Base-by-base conservation (phyloP, 2,329 filamentous ascomycete genomes). In the Epichloe brachyelytri region DNA sequence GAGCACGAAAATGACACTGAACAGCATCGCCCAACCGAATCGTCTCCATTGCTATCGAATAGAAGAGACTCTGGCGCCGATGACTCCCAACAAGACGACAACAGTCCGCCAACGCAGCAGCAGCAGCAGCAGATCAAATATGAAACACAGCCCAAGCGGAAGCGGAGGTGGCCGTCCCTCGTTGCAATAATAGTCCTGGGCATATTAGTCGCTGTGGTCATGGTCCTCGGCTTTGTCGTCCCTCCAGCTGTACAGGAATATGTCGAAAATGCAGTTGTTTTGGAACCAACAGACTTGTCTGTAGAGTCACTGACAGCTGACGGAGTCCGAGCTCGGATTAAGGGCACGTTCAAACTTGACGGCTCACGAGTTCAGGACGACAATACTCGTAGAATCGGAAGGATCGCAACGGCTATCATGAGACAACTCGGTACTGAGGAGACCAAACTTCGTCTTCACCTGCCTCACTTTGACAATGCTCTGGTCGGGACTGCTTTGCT, bases 221-320 rank as follows among this genome's bases (percentile, higher is more conserved):
- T 96, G 53, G 68, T 85, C 15, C 71, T 91, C 51, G 88, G 83
- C 15, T 95, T 95, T 68, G 78, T 95, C 50, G 79, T 85, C 0
- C 90, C 91, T 2, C 82, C 85, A 15, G 80, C 84, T 7, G 80
- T 95, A 11, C 82, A 95, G 67, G 79, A 88, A 63, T 98, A 98
- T 67, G 87, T 86, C 46, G 85, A 91, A 67, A 76, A 90, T 65
- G 88, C 90, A 3, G 76, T 84, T 22, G 81, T 91, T 17, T 79
- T 98, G 57, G 81, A 90, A 62, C 88, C 93, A 2, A 89, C 85
- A 5, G 86, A 83, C 57, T 69, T 98, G 19, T 88, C 89, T 2
- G 82, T 98, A 53, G 86, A 93, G 60, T 88, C 85, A 2, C 85
- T 96, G 57, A 96, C 88, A 0, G 63, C 80, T 7, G 76, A 83